Base-by-base conservation (phyloP, 495 filamentous ascomycete genomes). In the Penicillium atrosanguineum region DNA sequence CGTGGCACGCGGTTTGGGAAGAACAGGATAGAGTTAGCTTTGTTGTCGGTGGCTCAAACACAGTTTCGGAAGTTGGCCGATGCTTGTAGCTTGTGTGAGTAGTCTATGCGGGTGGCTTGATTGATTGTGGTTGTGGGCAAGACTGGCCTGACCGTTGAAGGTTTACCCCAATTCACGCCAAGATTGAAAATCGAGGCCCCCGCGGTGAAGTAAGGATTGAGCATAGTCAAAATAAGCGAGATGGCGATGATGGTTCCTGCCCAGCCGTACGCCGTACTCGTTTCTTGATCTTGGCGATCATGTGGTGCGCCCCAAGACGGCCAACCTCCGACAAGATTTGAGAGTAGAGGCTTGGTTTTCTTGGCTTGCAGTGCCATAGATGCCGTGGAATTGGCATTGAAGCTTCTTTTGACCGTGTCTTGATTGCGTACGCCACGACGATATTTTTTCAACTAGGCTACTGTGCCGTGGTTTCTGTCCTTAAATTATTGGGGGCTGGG, bases 11-110 rank as follows among this genome's bases (percentile, higher is more conserved):
- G 48, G 25, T 52, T 56, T 48, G 21, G 47, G n/a, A 14, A 18
- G 4, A 21, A 36, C 7, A 46, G 28, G 12, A 39, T 48, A 53
- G 52, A 51, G 51, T 53, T 49, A 20, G 14, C 12, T 23, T 34
- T 20, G 29, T 4, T 7, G 16, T 28, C 18, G 53, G 48, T 59
- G 57, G 51, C 45, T 60, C 46, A 40, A 26, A 20, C 36, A 50
- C 44, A 42, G 31, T 43, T 55, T 50, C 61, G 57, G 61, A 61
- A 15, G 41, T 47, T 57, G 47, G 11, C 57, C 57, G 57, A 50
- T 21, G 4, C 38, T 34, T 34, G 11, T 12, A 34, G 31, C 9
- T 14, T 14, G 31, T 34, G 31, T 34, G 31, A 8, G 1, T 34
- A 34, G 31, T 14, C 4, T 34, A 4, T 34, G 31, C 31, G 11